Percentiles rank a stretch among this genome's conserved stretches.
phyloP scores from a whole-genome alignment of 2,329 filamentous ascomycete genomes.

The Penicillium sp. region DNA sequence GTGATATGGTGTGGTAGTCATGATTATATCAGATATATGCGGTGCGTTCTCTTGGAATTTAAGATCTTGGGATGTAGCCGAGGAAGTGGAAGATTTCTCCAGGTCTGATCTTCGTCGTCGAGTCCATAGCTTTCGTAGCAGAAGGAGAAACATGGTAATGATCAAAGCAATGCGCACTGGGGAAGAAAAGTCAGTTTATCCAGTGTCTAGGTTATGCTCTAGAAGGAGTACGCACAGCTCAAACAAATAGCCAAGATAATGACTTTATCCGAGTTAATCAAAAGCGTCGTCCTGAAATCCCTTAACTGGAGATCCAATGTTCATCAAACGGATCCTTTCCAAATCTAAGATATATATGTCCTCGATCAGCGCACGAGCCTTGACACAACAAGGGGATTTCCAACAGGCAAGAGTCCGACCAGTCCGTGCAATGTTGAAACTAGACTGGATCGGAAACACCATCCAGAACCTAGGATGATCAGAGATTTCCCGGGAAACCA shows the following conservation, averaged over 20 bases:
- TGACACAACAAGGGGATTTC: neutral
- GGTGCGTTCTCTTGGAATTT: neutral
- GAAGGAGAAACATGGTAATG: constrained; percentile 3
- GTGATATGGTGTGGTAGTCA: neutral
- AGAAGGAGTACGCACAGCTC: neutral
- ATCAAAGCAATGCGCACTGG: neutral
- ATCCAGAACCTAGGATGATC: neutral
- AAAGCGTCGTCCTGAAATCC: neutral
- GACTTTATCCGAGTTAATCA: neutral
- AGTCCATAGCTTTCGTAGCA: constrained; percentile 3
- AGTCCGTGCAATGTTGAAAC: constrained; percentile 8
- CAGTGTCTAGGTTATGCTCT: no score
- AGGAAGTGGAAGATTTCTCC: neutral
- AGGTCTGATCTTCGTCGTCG: neutral
- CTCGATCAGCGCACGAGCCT: neutral
- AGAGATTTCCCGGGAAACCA: neutral
- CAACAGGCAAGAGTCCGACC: constrained; percentile 3
- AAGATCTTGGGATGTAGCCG: neutral
- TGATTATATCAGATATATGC: neutral
- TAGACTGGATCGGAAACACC: constrained; percentile 16
- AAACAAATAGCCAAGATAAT: neutral
- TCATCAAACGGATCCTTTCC: neutral
- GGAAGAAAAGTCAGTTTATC: neutral
- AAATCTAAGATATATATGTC: neutral
- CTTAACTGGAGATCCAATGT: neutral